Percentiles rank a stretch among this genome's conserved stretches.
phyloP scores from a whole-genome alignment of 345 rosid species.

The Salix exigua region DNA sequence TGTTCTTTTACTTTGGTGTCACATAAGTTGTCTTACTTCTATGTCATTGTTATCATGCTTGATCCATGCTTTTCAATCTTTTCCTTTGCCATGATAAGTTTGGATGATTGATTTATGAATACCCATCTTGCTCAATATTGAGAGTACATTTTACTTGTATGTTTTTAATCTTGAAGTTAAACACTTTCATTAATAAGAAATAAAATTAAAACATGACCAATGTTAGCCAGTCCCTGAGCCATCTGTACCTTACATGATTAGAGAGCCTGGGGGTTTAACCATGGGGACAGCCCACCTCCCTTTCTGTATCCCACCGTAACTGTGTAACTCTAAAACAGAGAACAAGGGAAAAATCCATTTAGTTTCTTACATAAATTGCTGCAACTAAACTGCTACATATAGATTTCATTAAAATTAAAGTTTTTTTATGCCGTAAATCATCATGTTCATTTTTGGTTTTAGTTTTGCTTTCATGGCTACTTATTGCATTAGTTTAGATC shows the following conservation, averaged over 20 bases:
- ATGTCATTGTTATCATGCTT: background rate
- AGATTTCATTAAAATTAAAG: background rate
- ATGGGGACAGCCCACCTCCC: background rate
- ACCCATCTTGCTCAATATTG: background rate
- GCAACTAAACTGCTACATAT: background rate
- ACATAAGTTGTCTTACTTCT: background rate
- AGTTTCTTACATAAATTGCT: background rate
- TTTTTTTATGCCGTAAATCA: background rate
- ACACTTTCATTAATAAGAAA: background rate
- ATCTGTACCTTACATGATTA: background rate
- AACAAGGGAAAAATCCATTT: background rate
- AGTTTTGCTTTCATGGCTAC: background rate
- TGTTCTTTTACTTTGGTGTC: background rate
- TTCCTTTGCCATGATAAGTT: background rate
- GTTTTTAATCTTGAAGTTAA: background rate
- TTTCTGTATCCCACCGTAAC: background rate
- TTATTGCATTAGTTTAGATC: background rate
- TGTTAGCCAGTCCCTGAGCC: background rate
- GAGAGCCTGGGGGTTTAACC: background rate
- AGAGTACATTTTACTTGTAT: background rate
- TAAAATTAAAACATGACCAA: background rate
- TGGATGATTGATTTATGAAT: background rate
- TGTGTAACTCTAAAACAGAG: background rate
- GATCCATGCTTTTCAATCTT: background rate
- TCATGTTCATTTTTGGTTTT: background rate